Evolutionary conservation across 1,284 basidiomycete species (phyloP).

Genomic region (Heterobasidion annosum): DNA sequence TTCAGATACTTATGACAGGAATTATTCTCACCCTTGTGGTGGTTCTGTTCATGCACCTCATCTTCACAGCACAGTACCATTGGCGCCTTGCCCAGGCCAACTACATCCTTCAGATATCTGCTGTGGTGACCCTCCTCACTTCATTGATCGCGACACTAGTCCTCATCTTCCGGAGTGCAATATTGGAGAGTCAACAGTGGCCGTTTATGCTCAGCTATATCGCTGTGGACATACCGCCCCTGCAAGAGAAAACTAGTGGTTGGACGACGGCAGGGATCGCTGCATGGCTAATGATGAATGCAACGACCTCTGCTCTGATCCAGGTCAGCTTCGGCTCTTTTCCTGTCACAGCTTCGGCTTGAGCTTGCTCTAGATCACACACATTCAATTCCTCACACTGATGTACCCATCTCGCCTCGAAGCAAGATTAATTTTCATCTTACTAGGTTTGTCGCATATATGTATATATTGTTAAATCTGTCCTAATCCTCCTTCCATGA

Average conservation of each 20-base stretch:
- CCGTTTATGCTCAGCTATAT: slow-evolving; percentile 95
- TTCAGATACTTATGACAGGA: slow-evolving; percentile 85
- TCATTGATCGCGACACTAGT: slow-evolving; percentile 72
- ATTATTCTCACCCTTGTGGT: slow-evolving; percentile 81
- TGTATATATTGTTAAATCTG: not conserved
- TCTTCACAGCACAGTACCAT: slow-evolving; percentile 96
- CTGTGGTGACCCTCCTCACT: slow-evolving; percentile 73
- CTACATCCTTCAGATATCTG: slow-evolving; percentile 82
- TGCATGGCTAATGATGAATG: slow-evolving; percentile 86
- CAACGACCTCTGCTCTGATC: slow-evolving; percentile 75
- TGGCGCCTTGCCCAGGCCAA: slow-evolving; percentile 90
- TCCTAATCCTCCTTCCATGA: too few relatives aligned
- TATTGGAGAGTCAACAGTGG: slow-evolving; percentile 67
- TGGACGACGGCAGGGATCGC: slow-evolving; percentile 70
- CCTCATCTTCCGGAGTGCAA: slow-evolving; percentile 58
- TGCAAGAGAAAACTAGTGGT: slow-evolving; percentile 16
- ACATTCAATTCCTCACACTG: slow-evolving; percentile 96
- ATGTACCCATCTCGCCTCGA: slow-evolving; percentile 94
- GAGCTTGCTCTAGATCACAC: slow-evolving; percentile 62
- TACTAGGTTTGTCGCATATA: slow-evolving; percentile 50
- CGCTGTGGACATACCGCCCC: slow-evolving; percentile 72
- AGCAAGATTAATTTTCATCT: slow-evolving; percentile 77
- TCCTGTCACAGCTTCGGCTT: not conserved
- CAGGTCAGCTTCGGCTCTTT: slow-evolving; percentile 45
- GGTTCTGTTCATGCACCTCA: slow-evolving; percentile 86